Base-by-base conservation (phyloP, 2,329 filamentous ascomycete species). In the Dactylellina haptotyla region DNA sequence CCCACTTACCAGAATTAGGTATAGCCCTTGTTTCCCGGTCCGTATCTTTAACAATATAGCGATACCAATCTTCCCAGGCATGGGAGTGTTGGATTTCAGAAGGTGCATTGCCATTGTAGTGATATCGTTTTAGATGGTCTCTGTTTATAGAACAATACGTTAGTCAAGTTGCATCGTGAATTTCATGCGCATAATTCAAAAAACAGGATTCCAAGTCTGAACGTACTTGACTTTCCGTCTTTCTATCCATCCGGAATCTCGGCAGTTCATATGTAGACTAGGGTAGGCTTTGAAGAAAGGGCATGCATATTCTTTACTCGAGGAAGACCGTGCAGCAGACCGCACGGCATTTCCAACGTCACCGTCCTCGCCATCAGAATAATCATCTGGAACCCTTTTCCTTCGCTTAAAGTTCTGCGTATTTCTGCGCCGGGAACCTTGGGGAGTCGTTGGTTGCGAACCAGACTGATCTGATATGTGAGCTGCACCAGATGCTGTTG, bases 171-270 rank as follows among this genome's bases (percentile, higher is more conserved):
- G 26, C 25, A n/a, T 34, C 20, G 4, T 18, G 26, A 63, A 14
- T 3, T 23, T 51, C 14, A 26, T 28, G 28, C 1, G 30, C 12
- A 28, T 2, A n/a, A 43, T 4, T 3, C 16, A 2, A 50, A 23
- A 50, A 10, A 20, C n/a, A 46, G 43, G 43, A 3, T 30, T 32
- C 9, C 5, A 56, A 32, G 56, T 30, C 46, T 37, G 37, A 32
- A 72, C 67, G n/a, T 41, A 72, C 67, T 72, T 72, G 58, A 72
- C 59, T 43, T 72, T 72, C 25, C 67, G 59, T 26, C 66, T 43
- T 65, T 72, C 67, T 32, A 63, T 51, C 59, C 59, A 65, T 30
- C 67, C 53, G 9, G 59, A 65, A 39, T 72, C 59, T 25, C 59
- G 59, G 46, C 67, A 72, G 51, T 23, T 37, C 53, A 72, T 37